Percentiles rank a stretch among this genome's conserved stretches.
phyloP scores from a whole-genome alignment of 768 basidiomycete genomes.

The Tulasnella calospora region DNA sequence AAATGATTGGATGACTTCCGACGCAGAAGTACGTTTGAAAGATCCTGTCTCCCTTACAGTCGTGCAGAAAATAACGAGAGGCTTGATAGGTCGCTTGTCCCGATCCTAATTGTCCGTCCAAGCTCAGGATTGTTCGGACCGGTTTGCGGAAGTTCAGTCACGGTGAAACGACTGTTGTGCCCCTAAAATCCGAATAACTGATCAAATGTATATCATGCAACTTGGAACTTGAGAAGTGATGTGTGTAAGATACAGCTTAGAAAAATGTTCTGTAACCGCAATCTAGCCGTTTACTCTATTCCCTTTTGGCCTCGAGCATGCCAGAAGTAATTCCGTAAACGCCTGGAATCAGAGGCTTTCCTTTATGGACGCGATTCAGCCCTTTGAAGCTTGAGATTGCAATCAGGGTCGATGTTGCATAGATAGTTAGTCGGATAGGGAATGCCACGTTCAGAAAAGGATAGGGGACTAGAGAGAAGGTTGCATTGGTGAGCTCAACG shows the following conservation, averaged over 20 bases:
- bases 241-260: background rate
- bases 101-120: slow-evolving; percentile 59
- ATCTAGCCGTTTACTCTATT: background rate
- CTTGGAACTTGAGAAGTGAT: background rate
- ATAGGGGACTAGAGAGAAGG: slow-evolving; percentile 58
- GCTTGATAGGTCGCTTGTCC: slow-evolving; percentile 53
- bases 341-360: background rate
- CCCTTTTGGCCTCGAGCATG: background rate
- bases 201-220: background rate
- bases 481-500: background rate
- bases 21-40: slow-evolving; percentile 37
- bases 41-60: background rate
- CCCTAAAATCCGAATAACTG: slow-evolving; percentile 28
- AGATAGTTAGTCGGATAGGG: slow-evolving; percentile 53
- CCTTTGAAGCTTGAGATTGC: slow-evolving; percentile 53
- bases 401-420: slow-evolving; percentile 48
- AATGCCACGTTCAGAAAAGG: slow-evolving; percentile 70
- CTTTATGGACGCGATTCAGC: slow-evolving; percentile 54
- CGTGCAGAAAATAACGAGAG: background rate
- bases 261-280: background rate
- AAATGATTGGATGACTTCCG: slow-evolving; percentile 66
- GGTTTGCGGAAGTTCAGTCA: slow-evolving; percentile 52
- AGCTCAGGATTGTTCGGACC: slow-evolving; percentile 49
- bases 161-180: slow-evolving; percentile 51
- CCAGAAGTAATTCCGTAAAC: background rate